These are phyloP conservation scores for Medicago arabica DNA, from an alignment of 306 rosid genomes.

Conservation along the genomic window DNA sequence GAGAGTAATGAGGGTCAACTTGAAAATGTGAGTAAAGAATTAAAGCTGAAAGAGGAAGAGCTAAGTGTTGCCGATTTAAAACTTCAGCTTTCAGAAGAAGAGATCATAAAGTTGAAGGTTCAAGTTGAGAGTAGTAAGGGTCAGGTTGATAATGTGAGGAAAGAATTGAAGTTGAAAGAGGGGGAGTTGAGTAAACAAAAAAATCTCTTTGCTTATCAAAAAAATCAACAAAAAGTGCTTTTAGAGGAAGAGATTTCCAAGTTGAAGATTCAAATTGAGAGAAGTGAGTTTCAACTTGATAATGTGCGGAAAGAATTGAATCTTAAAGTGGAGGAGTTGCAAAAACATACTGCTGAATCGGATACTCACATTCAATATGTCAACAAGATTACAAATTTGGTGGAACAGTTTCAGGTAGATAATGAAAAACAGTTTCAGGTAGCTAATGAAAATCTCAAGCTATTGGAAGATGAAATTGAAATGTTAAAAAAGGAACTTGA, in stretches of 20 bases:
- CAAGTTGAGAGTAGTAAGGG: conserved; percentile 46
- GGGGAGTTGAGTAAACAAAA: not conserved
- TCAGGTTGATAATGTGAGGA: conserved; percentile 38
- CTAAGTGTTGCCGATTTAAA: conserved; percentile 48
- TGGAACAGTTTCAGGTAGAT: conserved; percentile 50
- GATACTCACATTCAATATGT: conserved; percentile 49
- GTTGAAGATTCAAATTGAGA: conserved; percentile 36
- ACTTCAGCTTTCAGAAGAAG: conserved; percentile 55
- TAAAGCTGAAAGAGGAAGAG: conserved; percentile 44
- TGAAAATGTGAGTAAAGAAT: not conserved
- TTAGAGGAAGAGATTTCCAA: not conserved
- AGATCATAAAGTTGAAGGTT: conserved; percentile 40
- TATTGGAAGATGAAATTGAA: conserved; percentile 55
- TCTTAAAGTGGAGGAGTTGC: conserved; percentile 50
- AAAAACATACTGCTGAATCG: conserved; percentile 48
- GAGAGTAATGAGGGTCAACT: not conserved
- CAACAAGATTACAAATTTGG: conserved; percentile 52
- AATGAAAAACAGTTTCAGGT: conserved; percentile 49
- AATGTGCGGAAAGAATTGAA: conserved; percentile 40
- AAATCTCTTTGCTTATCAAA: not conserved
- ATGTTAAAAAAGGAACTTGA: conserved; percentile 52
- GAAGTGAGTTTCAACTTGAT: conserved; percentile 46
- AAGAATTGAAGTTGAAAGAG: conserved; percentile 37
- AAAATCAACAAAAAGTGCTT: not conserved
- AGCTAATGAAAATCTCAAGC: conserved; percentile 49